Conservation (phyloP, 208 protist genomes). For the Acanthamoeba castellanii region DNA sequence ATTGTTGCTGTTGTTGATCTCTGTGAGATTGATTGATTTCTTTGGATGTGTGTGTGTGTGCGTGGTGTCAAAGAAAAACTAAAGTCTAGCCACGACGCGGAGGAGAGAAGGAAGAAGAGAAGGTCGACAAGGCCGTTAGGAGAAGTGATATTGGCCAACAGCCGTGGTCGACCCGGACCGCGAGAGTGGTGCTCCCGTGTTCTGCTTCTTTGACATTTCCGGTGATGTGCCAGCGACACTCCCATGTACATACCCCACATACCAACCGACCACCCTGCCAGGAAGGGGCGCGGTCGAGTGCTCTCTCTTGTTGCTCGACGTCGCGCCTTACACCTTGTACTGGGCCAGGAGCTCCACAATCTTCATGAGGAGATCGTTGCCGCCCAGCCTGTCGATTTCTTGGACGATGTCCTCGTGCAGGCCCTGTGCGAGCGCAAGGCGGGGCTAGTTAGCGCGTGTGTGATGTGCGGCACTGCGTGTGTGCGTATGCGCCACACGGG, state of each 20-base stretch:
- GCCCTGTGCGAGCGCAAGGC: background rate
- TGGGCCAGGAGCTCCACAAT: slow-evolving; percentile 49
- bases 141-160: background rate
- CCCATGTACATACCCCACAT: too few species aligned
- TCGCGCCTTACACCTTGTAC: slow-evolving; percentile 25
- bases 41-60: background rate
- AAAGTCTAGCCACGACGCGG: background rate
- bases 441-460: background rate
- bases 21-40: background rate
- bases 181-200: background rate
- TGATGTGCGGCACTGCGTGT: background rate
- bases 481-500: background rate
- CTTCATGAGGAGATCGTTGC: slow-evolving; percentile 48
- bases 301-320: too few species aligned
- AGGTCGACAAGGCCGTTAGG: background rate
- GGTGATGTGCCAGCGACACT: background rate
- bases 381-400: slow-evolving; percentile 65
- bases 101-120: background rate
- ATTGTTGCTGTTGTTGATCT: background rate
- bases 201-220: background rate
- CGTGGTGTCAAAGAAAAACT: background rate
- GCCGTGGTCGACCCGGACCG: background rate
- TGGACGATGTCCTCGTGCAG: slow-evolving; percentile 45
- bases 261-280: too few species aligned
- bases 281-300: too few species aligned